Evolutionary conservation across 1,139 yeast genomes (phyloP), one percentile per base, ranked within the genome.

Genomic region (Zygotorulaspora mrakii): DNA sequence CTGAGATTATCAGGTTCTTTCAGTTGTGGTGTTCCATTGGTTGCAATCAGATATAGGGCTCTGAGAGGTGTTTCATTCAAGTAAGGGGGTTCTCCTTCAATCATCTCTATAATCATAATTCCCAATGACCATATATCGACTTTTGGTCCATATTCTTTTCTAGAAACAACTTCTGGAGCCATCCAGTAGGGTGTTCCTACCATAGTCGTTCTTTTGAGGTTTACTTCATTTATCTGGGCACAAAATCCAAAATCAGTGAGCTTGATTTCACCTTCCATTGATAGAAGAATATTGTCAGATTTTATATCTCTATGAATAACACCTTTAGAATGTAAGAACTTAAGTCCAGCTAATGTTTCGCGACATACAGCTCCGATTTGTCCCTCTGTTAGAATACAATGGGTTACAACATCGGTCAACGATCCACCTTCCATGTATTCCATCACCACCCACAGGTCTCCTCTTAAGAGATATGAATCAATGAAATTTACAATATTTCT

Each of bases 131-230:
- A 91, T 37, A 94, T 82, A 65, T 91, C 98, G 42, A 91, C 96
- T 65, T 94, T 89, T 28, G 96, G 95, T 1, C 96, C 98, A 62
- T 91, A 91, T 55, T 88, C 96, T 60, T 89, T 88, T 50, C 95
- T 73, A 7, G 88, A 79, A 14, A 91, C 96, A 42, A 91, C 96
- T 65, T 91, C 98, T 2, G 98, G 98, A 0, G 98, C 98, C 98
- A 91, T 91, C 98, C 98, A 91, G 63, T 91, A 91, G 4, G 98
- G 98, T 0, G 98, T 91, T n/a, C 98, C 98, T 13, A 91, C 98
- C 95, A 91, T 86, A 2, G 98, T 91, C 5, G 95, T 88, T 64
- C 98, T 77, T 65, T 89, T 89, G 47, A 82, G 67, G 45, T 85
- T 82, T 37, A 77, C 71, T 57, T 89, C 97, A 52, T 84, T 89